Evolutionary conservation across 2,329 filamentous ascomycete genomes (phyloP), one percentile per base, ranked within the genome.

Genomic region (Penicillium sp.): DNA sequence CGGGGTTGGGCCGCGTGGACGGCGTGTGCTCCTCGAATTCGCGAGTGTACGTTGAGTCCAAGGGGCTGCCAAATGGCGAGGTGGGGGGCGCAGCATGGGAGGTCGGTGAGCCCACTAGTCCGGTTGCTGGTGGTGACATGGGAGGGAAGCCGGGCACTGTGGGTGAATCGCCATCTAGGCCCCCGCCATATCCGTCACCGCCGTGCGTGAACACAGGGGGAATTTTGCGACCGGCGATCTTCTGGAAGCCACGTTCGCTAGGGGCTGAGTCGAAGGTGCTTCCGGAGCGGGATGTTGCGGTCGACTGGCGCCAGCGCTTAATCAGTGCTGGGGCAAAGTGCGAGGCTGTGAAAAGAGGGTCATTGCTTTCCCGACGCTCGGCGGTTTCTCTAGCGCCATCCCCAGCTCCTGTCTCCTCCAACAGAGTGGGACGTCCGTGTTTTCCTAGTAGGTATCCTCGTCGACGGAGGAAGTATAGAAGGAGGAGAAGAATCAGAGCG

Each of bases 201-300:
- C 73, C 73, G 19, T 71, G 70, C 14, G 67, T 67, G n/a, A 76
- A 62, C 3, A 75, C 74, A 2, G 75, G 71, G 12, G 69, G 65
- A 14, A 77, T 70, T 49, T 77, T 77, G 25, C 75, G 66, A 10
- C 75, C 75, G 7, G 73, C 73, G 19, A 77, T 69, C 55, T 75
- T 76, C 52, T 77, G 74, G 53, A 77, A 77, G 3, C 75, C 75
- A 8, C 73, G 71, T 51, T 77, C 75, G 41, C 70, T 71, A 7
- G 69, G 58, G 14, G 53, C 60, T 1, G 59, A 60, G 2, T 70
- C 65, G 11, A 64, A 48, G 2, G 66, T 70, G 25, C 65, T 66
- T 16, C 67, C 62, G 4, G 69, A 70, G 25, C 64, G 60, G 12
- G 62, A 63, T 38, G 66, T 69, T 49, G 60, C 64, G 44, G 58